Percentiles rank a stretch among this genome's conserved stretches.
Evolutionary conservation across 768 basidiomycete genomes (phyloP).

Genomic region (Pisolithus orientalis): DNA sequence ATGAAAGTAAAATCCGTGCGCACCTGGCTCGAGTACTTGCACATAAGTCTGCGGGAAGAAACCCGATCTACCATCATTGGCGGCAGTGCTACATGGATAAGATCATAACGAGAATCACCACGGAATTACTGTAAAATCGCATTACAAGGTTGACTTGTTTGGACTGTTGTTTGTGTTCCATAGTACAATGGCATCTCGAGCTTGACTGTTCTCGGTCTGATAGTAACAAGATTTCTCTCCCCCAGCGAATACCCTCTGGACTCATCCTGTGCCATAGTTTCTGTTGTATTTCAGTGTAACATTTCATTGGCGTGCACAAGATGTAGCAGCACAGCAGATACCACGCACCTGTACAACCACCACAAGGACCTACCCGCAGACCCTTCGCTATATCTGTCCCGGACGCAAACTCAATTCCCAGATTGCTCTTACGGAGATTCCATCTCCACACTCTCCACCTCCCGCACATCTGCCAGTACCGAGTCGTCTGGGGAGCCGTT

Average conservation of each 20-base stretch:
- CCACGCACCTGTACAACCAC: background rate
- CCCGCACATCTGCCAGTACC: constrained; percentile 51
- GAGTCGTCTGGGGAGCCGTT: constrained; percentile 33
- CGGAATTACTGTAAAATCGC: background rate
- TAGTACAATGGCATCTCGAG: background rate
- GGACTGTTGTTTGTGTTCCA: background rate
- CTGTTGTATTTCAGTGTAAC: background rate
- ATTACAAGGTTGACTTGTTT: background rate
- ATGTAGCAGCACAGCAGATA: constrained; percentile 17
- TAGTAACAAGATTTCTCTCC: background rate
- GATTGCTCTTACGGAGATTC: constrained; percentile 54
- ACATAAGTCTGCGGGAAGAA: constrained; percentile 71
- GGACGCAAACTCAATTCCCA: constrained; percentile 7
- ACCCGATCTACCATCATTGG: constrained; percentile 39
- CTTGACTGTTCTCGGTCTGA: too few species aligned
- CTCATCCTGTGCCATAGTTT: background rate
- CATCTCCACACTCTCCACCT: constrained; percentile 48
- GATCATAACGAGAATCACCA: background rate
- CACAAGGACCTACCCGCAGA: background rate
- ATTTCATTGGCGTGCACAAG: background rate
- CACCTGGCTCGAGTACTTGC: constrained; percentile 61
- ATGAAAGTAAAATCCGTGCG: constrained; percentile 4
- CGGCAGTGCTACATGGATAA: constrained; percentile 52
- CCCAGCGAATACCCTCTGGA: background rate
- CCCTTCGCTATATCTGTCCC: background rate